A percentile compares a stretch with the other conserved stretches of the same genome.
Evolutionary conservation across 2,329 filamentous ascomycete genomes (phyloP).

Genomic region (Fusarium sp.): DNA sequence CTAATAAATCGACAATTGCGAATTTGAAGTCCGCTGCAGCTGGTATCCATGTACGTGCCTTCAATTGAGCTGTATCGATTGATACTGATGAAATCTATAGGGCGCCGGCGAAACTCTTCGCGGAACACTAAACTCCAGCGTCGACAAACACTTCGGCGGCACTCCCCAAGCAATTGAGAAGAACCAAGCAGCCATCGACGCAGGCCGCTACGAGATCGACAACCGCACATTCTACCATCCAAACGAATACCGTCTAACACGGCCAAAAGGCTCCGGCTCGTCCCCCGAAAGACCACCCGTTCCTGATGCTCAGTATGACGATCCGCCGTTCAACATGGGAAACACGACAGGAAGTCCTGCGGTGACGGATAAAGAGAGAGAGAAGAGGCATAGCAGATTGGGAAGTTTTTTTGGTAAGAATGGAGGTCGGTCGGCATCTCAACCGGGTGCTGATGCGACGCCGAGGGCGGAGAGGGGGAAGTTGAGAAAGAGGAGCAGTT

Average conservation of each 20-base stretch:
- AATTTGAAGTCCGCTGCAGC: constrained; percentile 36
- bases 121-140: constrained; percentile 36
- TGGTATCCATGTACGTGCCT: constrained; percentile 28
- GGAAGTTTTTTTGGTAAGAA: constrained; percentile 26
- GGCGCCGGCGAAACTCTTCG: constrained; percentile 39
- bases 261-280: not conserved
- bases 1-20: constrained; percentile 30
- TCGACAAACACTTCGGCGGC: constrained; percentile 31
- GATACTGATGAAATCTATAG: constrained; percentile 1
- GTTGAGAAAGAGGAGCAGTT: constrained; percentile 35
- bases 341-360: constrained; percentile 1
- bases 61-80: fast-evolving
- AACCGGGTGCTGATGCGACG: not conserved
- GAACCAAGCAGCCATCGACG: constrained; percentile 36
- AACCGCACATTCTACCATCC: constrained; percentile 34
- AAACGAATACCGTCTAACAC: constrained; percentile 20
- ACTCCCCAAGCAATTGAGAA: constrained; percentile 23
- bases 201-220: constrained; percentile 37
- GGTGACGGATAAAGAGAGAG: constrained; percentile 11
- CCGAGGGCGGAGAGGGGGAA: constrained; percentile 28
- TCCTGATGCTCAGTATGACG: not conserved
- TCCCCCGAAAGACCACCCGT: not conserved
- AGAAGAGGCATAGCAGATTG: constrained; percentile 16
- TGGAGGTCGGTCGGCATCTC: not conserved
- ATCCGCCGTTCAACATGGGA: not conserved